These are phyloP conservation scores for Furcasterigmium furcatum DNA, from an alignment of 2,329 filamentous ascomycete genomes.

Conservation along the genomic window DNA sequence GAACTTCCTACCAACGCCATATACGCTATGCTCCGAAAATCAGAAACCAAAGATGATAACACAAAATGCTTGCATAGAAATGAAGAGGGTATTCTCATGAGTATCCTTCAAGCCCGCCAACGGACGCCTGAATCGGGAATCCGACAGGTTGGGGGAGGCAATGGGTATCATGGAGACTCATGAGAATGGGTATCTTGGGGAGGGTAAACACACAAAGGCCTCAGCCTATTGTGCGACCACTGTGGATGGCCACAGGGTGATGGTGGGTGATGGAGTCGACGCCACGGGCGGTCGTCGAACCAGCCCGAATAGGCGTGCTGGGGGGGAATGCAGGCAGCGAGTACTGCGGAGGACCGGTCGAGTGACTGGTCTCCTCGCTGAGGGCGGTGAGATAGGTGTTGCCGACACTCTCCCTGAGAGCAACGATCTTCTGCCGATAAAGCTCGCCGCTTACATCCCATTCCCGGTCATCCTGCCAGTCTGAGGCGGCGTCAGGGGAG, in stretches of 20 bases:
- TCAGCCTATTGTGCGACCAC: slow-evolving; percentile 49
- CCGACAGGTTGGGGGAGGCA: slow-evolving; percentile 6
- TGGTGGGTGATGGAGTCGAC: slow-evolving; percentile 16
- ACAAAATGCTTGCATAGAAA: slow-evolving; percentile 9
- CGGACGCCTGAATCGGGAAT: not conserved
- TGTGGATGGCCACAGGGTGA: slow-evolving; percentile 45
- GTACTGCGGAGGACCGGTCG: slow-evolving; percentile 33
- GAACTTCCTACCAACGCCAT: slow-evolving; percentile 27
- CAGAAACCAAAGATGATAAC: slow-evolving; percentile 16
- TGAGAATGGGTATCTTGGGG: slow-evolving; percentile 12
- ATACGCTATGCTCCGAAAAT: slow-evolving; percentile 36
- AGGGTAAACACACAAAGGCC: not conserved
- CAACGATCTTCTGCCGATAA: slow-evolving; percentile 86
- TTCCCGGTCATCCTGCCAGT: slow-evolving; percentile 44
- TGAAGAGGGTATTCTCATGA: slow-evolving; percentile 8
- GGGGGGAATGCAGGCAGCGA: slow-evolving; percentile 31
- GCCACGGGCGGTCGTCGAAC: slow-evolving; percentile 29
- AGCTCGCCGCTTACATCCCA: slow-evolving; percentile 71
- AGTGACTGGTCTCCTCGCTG: slow-evolving; percentile 70
- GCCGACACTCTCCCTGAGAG: slow-evolving; percentile 79
- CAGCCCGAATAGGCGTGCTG: slow-evolving; percentile 31
- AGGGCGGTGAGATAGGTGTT: slow-evolving; percentile 84
- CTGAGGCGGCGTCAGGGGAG: slow-evolving; percentile 23
- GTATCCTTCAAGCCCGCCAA: slow-evolving; percentile 9
- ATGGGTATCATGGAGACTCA: slow-evolving; percentile 16